Percentiles rank a stretch among this genome's conserved stretches.
Conservation (phyloP, 345 rosid genomes). For the Rhodomyrtus tomentosa region DNA sequence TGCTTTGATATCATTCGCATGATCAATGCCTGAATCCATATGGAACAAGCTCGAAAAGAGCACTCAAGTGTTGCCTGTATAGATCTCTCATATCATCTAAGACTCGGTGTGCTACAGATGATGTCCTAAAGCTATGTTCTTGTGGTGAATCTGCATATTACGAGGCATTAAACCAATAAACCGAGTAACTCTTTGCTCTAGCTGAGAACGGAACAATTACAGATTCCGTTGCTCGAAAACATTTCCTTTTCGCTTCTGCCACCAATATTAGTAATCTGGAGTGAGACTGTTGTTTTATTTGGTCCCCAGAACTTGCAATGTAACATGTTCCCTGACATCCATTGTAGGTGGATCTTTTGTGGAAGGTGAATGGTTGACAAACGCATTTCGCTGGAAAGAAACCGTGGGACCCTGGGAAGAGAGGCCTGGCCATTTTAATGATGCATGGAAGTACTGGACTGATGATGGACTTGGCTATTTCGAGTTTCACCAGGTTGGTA, state of each 20-base stretch:
- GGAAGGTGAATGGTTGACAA: conserved; percentile 90
- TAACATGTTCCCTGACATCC: not conserved
- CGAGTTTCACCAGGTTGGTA: conserved; percentile 74
- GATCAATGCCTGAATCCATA: not conserved
- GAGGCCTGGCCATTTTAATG: conserved; percentile 95
- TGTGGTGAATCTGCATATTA: not conserved
- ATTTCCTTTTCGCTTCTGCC: not conserved
- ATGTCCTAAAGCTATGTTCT: not conserved
- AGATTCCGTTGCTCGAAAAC: not conserved
- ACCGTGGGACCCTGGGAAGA: conserved; percentile 94
- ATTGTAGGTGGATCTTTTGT: conserved; percentile 84
- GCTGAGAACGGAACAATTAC: not conserved
- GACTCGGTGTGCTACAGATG: not conserved
- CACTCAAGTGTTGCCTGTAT: not conserved
- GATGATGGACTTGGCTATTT: conserved; percentile 91
- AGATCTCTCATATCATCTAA: not conserved
- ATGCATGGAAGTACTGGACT: conserved; percentile 97
- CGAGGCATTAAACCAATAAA: not conserved
- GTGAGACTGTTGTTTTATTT: not conserved
- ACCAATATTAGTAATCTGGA: not conserved
- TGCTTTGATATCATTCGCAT: not conserved
- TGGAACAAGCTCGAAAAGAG: not conserved
- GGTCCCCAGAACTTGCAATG: not conserved
- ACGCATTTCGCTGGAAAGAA: conserved; percentile 94
- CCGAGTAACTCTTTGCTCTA: not conserved